Percentiles rank a stretch among this genome's conserved stretches.
These are phyloP conservation scores for Rhizophora mangle DNA, from an alignment of 345 rosid species.

Conservation along the genomic window DNA sequence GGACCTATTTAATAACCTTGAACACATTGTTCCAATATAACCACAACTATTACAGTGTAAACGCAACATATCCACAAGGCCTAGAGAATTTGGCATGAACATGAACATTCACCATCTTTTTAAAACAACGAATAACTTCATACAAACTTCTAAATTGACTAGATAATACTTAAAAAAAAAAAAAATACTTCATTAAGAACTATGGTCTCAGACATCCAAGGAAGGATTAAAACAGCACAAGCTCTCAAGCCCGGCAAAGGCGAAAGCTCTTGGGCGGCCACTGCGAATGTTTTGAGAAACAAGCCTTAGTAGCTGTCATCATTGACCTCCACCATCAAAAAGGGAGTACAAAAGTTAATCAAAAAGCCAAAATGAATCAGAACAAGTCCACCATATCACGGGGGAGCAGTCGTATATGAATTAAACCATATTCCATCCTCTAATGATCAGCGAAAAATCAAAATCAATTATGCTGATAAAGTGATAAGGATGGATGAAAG, in stretches of 20 bases:
- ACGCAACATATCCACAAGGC: too few species aligned
- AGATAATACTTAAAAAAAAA: not conserved
- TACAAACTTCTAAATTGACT: not conserved
- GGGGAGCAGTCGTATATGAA: not conserved
- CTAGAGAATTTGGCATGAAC: too few species aligned
- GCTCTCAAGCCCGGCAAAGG: conserved; percentile 38
- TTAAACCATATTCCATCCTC: conserved; percentile 18
- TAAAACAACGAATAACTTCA: not conserved
- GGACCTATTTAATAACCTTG: too few species aligned
- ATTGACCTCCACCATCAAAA: not conserved
- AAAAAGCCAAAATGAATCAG: too few species aligned
- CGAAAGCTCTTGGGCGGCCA: conserved; percentile 81
- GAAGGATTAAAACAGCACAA: conserved; percentile 40
- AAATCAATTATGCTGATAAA: conserved; percentile 18
- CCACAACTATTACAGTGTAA: too few species aligned
- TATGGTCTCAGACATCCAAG: conserved; percentile 36
- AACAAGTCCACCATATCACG: not conserved
- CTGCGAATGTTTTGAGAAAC: conserved; percentile 90
- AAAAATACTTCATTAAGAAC: not conserved
- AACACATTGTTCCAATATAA: too few species aligned
- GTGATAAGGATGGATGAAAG: conserved; percentile 23
- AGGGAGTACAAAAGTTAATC: too few species aligned
- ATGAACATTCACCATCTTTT: too few species aligned
- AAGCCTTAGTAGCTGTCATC: conserved; percentile 18
- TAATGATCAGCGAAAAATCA: conserved; percentile 30